phyloP scores from a whole-genome alignment of 768 basidiomycete species.

The Leccinum disarticulatum region DNA sequence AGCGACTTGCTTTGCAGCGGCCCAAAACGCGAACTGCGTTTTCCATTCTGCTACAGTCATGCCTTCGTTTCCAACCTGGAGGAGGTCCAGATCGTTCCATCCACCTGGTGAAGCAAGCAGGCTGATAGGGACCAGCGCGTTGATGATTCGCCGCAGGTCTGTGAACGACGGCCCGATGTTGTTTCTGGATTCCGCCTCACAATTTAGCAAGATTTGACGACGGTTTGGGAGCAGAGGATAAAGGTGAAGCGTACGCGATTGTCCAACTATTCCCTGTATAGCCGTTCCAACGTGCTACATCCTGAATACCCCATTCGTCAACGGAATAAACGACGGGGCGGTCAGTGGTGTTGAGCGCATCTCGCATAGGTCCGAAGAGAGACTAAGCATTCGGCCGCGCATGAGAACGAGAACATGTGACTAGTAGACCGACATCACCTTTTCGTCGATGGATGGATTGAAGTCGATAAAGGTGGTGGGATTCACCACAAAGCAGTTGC shows the following conservation, averaged over 20 bases:
- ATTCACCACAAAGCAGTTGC: conserved; percentile 5
- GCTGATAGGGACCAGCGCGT: too few relatives aligned
- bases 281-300: conserved; percentile 49
- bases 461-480: conserved; percentile 2
- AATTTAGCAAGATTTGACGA: too few relatives aligned
- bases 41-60: too few relatives aligned
- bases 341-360: conserved; percentile 3
- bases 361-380: conserved; percentile 3
- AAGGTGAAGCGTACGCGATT: conserved; percentile 22
- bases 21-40: not conserved
- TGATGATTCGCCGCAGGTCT: too few relatives aligned
- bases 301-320: conserved; percentile 51
- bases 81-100: too few relatives aligned
- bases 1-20: too few relatives aligned
- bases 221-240: too few relatives aligned
- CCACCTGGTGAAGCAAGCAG: too few relatives aligned
- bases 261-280: conserved; percentile 51
- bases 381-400: not conserved
- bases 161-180: too few relatives aligned
- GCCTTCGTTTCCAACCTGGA: too few relatives aligned
- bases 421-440: not conserved
- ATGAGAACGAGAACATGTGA: not conserved
- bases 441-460: conserved; percentile 1
- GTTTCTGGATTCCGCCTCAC: too few relatives aligned
- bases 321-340: conserved; percentile 45